Evolutionary conservation across 148 eudicot species (phyloP), one percentile per base, ranked within the genome.

Genomic region (Arctostaphylos glauca): DNA sequence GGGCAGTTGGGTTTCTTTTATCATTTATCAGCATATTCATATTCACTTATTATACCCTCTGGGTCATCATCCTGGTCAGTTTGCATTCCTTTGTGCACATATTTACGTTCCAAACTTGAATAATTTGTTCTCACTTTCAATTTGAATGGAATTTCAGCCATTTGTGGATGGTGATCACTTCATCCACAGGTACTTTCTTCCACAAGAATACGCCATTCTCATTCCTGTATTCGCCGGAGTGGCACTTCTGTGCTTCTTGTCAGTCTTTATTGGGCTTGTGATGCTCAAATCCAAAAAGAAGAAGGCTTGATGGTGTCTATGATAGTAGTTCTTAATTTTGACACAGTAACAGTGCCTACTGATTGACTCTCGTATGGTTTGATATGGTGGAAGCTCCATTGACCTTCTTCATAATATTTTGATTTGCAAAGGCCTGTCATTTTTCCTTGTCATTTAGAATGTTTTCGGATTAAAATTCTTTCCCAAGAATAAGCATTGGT

Each of bases 41-140:
- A 84, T 95, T 95, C 88, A 91, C 98, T 5, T 95, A 95, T 82
- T 94, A 94, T 84, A 94, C 98, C 60, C 93, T 95, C 81, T 95
- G 98, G 98, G 94, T 95, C 79, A 91, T 95, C 85, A 92, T 94
- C 76, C 83, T 95, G 92, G 98, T 94, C 31, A 90, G 93, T 93
- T 48, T 46, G 47, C 44, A 3, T 15, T 72, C 78, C 47, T 7
- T 81, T 72, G 44, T 50, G 52, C 72, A 71, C 70, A 54, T 13
- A 64, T 44, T 66, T 13, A 31, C 25, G 19, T 49, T 83, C 10
- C 31, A 43, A 64, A 52, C 31, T 84, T 62, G 80, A 47, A 58
- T 76, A 52, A 43, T 47, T 55, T 74, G 46, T 31, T 73, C 19
- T 76, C 25, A 59, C 80, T 38, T 81, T 52, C 5, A 56, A 62